Base-by-base conservation (phyloP, 805 yeast species). In the Ogataea wickerhamii region DNA sequence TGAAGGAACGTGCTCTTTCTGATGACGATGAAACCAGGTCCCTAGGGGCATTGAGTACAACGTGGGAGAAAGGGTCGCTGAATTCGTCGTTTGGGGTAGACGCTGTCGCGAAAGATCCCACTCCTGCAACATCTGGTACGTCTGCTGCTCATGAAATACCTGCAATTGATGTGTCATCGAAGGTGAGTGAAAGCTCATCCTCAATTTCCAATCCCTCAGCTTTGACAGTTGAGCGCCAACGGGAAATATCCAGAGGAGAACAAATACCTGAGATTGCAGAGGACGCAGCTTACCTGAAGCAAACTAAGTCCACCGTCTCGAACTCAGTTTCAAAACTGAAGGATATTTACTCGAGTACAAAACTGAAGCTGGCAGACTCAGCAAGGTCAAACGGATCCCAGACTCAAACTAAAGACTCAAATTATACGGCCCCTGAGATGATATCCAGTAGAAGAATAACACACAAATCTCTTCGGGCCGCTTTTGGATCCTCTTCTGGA, bases 281-380 rank as follows among this genome's bases (percentile, higher is more conserved):
- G 11, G 29, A 26, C 8, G 25, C 8, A 12, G 25, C 25, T 8
- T 8, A 22, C 25, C 12, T 12, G 25, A 22, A 22, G 8, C 8
- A 22, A 8, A 22, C 11, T 22, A 8, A 22, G 12, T 22, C 25
- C 25, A 22, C 25, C 8, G 25, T 73, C 12, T 53, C 73, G 4
- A 62, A 58, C 30, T 71, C 86, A 0, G 60, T 80, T 32, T 73
- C 69, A 41, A 82, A 77, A 49, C 57, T 84, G 6, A 85, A 84
- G 1, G 79, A 74, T 44, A 81, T 91, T 87, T 83, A 83, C 48
- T 70, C 69, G 37, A 76, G 70, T 24, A 73, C 73, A 38, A 73
- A 66, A 17, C 49, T 55, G 49, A 40, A 34, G 30, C 17, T 42
- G 6, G 23, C 51, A 14, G 44, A 48, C 6, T 17, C 32, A 10